Percentiles rank a stretch among this genome's conserved stretches.
Evolutionary conservation across 78 protist genomes (phyloP).

Genomic region (Speleostelium caveatum): DNA sequence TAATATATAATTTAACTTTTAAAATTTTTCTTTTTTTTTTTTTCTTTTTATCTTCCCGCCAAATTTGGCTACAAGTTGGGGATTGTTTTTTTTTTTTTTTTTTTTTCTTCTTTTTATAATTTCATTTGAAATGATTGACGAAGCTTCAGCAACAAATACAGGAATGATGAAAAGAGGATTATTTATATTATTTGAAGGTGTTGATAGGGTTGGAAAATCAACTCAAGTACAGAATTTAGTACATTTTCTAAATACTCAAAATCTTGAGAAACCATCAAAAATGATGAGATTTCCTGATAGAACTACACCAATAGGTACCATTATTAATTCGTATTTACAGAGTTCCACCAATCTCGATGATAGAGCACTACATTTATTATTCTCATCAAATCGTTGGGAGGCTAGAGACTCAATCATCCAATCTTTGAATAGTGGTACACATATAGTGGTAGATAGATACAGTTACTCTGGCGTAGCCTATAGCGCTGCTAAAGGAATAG

Average conservation of each 20-base stretch:
- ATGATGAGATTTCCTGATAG: conserved; percentile 80
- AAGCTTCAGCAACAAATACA: no score
- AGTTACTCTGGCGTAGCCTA: conserved; percentile 94
- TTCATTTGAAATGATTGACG: no score
- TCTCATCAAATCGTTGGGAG: conserved; percentile 94
- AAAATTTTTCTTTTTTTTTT: no score
- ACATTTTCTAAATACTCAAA: neutral
- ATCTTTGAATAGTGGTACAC: conserved; percentile 76
- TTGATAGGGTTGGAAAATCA: conserved; percentile 92
- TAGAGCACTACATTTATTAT: conserved; percentile 90
- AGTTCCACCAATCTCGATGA: conserved; percentile 82
- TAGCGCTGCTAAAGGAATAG: conserved; percentile 92
- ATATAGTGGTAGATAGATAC: conserved; percentile 91
- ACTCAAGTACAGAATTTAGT: conserved; percentile 77
- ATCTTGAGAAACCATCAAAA: conserved; percentile 9
- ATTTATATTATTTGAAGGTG: conserved; percentile 91
- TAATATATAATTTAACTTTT: no score
- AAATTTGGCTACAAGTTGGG: no score
- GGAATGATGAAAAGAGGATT: conserved; percentile 84
- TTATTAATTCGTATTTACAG: conserved; percentile 88
- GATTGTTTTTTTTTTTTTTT: no score
- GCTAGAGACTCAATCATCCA: conserved; percentile 54
- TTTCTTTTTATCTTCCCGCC: no score
- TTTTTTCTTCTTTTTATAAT: no score
- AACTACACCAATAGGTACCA: conserved; percentile 86